A percentile compares a stretch with the other conserved stretches of the same genome.
Evolutionary conservation across 495 filamentous ascomycete genomes (phyloP).

Genomic region (Xylaria acuta): DNA sequence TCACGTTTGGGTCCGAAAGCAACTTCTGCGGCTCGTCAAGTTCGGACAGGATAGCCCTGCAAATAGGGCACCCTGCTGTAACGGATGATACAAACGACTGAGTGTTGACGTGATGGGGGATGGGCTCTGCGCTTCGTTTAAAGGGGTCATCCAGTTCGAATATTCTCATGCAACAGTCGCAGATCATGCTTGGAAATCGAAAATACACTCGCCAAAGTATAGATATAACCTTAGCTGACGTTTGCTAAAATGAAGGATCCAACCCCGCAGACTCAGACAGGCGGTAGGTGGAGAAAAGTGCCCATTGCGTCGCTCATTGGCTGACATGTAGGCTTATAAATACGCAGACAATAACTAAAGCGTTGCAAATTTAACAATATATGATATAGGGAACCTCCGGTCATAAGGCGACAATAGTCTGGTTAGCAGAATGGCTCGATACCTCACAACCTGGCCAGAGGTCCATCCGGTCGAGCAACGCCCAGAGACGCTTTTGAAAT

Average conservation of each 20-base stretch:
- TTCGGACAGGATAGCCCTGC: conserved; percentile 3
- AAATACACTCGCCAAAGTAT: not conserved
- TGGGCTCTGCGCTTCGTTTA: not conserved
- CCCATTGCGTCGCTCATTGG: too few relatives aligned
- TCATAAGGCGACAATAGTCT: too few relatives aligned
- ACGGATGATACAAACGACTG: not conserved
- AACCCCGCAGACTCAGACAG: too few relatives aligned
- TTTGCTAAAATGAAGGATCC: too few relatives aligned
- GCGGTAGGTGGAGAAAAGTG: too few relatives aligned
- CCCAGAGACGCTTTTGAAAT: conserved; percentile 26
- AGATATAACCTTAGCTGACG: too few relatives aligned
- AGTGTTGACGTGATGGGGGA: not conserved
- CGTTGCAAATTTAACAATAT: not conserved
- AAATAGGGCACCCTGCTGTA: conserved; percentile 2
- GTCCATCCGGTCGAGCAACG: conserved; percentile 26
- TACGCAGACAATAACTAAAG: not conserved
- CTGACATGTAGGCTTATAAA: too few relatives aligned
- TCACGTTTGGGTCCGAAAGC: not conserved
- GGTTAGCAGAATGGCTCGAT: too few relatives aligned
- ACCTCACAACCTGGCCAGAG: not conserved
- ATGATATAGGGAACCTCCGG: too few relatives aligned
- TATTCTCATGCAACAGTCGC: not conserved
- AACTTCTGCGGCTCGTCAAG: not conserved
- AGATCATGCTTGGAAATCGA: not conserved
- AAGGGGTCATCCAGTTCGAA: not conserved